Evolutionary conservation across 1,139 yeast genomes (phyloP), one percentile per base, ranked within the genome.

Genomic region (Nematodospora anomalae): DNA sequence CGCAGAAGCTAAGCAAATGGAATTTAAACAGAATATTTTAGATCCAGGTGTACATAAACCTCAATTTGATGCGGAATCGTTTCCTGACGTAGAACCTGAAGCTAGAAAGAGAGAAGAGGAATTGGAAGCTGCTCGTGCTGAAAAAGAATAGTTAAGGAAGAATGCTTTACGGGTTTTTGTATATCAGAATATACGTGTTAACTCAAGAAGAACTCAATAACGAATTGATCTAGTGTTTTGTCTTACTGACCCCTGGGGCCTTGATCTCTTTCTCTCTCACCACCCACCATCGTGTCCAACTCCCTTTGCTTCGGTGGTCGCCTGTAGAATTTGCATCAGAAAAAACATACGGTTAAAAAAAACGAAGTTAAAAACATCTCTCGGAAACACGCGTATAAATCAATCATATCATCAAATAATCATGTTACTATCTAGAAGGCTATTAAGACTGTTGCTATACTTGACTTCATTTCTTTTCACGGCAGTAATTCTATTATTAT

Each of bases 1-100:
- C 31, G 45, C 58, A 9, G 58, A 53, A 29, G 66, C 61, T 4
- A 53, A 57, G 44, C 53, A 49, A 30, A 43, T 60, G 34, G 62
- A 59, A 33, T 42, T 42, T 28, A 34, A 29, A 2, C 41, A 42
- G 30, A 28, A 32, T 6, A 28, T 39, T 8, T 42, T 67, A 27
- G 58, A 61, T 26, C 70, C 71, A 7, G 32, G 33, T 12, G 35
- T 41, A 4, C 58, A 59, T 40, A 55, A 59, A 39, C 64, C 67
- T 2, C 41, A 45, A 13, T 45, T 52, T 16, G 46, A 54, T 38
- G 42, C 57, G 2, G 42, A 37, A 10, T 30, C 41, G 6, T 55
- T 55, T 35, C 66, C 66, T n/a, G 53, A 56, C 32, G 51, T 58
- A 15, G 57, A 56, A 33, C 50, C 60, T 4, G 60, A 53, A 35